Percentiles rank a stretch among this genome's conserved stretches.
Evolutionary conservation across 768 basidiomycete species (phyloP).

Genomic region (Leccinum rimulosum): DNA sequence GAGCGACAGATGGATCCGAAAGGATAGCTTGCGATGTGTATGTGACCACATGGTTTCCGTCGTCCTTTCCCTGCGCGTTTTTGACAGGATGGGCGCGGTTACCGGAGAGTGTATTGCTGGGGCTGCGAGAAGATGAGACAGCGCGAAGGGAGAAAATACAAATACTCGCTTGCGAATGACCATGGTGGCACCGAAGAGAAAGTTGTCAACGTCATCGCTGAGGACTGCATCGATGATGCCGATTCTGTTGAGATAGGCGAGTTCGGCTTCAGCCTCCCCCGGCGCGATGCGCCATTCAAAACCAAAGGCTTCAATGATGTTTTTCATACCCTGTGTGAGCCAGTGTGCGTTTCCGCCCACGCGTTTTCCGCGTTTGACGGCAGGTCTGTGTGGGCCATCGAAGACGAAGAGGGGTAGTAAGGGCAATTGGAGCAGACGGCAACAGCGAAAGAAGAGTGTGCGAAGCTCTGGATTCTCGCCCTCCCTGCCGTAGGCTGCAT

Average conservation of each 20-base stretch:
- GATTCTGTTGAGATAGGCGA: constrained; percentile 79
- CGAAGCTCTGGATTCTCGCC: constrained; percentile 88
- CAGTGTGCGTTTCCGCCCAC: constrained; percentile 61
- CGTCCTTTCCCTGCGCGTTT: constrained; percentile 66
- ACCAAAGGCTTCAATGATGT: constrained; percentile 75
- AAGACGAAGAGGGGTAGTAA: constrained; percentile 91
- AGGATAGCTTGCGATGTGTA: constrained; percentile 39
- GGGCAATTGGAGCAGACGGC: constrained; percentile 70
- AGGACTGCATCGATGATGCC: constrained; percentile 86
- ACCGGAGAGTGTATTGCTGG: constrained; percentile 70
- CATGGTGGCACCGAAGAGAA: constrained; percentile 81
- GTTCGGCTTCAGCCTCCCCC: constrained; percentile 92
- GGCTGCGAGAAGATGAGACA: constrained; percentile 38
- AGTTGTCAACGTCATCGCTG: constrained; percentile 92
- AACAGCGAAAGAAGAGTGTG: constrained; percentile 83
- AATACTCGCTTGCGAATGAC: constrained; percentile 76
- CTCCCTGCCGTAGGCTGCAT: constrained; percentile 63
- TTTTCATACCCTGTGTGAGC: constrained; percentile 73
- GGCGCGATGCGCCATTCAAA: constrained; percentile 83
- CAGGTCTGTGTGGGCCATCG: constrained; percentile 83
- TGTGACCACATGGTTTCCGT: constrained; percentile 62
- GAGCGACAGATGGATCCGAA: constrained; percentile 46
- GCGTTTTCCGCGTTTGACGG: constrained; percentile 74
- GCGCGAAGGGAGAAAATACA: neutral
- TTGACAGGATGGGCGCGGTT: constrained; percentile 61